Evolutionary conservation across 495 filamentous ascomycete species (phyloP).

Genomic region (Pseudotulostoma volvatum): DNA sequence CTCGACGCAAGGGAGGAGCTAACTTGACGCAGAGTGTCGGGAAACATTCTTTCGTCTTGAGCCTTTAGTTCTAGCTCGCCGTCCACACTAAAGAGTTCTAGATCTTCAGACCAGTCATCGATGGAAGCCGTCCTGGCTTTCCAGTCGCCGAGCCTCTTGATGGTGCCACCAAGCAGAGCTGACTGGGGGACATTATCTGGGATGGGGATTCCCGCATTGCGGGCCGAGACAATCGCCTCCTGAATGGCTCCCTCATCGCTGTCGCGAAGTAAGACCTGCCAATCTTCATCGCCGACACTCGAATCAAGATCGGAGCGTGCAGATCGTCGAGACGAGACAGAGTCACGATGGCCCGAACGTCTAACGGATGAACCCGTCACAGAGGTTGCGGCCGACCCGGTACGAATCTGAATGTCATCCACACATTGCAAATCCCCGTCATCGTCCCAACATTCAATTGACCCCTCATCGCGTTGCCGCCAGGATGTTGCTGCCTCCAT

Average conservation of each 20-base stretch:
- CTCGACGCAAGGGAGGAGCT: conserved; percentile 28
- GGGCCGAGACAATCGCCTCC: conserved; percentile 74
- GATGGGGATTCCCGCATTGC: conserved; percentile 80
- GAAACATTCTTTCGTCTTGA: conserved; percentile 42
- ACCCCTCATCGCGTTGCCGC: conserved; percentile 36
- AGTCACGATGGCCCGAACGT: conserved; percentile 46
- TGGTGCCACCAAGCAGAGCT: conserved; percentile 85
- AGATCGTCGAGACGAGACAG: conserved; percentile 59
- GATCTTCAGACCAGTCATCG: conserved; percentile 86
- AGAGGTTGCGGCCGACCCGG: conserved; percentile 43
- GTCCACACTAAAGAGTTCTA: conserved; percentile 57
- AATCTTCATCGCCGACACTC: conserved; percentile 61
- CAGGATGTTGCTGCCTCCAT: conserved; percentile 45
- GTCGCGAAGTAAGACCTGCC: conserved; percentile 59
- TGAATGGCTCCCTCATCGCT: conserved; percentile 64
- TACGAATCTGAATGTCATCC: conserved; percentile 51
- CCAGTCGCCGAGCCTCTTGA: conserved; percentile 74
- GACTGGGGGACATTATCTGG: conserved; percentile 80
- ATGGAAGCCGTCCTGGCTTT: conserved; percentile 57
- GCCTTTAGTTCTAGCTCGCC: conserved; percentile 46
- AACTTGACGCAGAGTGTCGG: conserved; percentile 50
- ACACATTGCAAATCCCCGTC: conserved; percentile 63
- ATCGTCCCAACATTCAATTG: conserved; percentile 79
- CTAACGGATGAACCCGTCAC: conserved; percentile 33
- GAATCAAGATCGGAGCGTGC: conserved; percentile 68